Base-by-base conservation (phyloP, 2,329 filamentous ascomycete genomes). In the Aspergillus versicolor region DNA sequence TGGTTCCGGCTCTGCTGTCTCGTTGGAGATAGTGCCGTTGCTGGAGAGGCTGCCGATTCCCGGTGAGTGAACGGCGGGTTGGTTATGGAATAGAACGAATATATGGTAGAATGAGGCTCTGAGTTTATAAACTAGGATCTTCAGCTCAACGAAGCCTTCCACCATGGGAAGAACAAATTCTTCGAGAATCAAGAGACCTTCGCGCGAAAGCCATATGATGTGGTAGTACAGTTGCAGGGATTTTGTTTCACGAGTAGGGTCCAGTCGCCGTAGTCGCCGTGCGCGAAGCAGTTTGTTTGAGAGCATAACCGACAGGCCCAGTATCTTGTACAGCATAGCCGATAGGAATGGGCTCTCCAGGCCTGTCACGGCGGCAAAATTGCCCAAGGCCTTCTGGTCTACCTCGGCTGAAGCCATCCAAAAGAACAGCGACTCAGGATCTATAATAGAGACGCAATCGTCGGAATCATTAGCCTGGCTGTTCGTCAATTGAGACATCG, bases 101-200 rank as follows among this genome's bases (percentile, higher is more conserved):
- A 99, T 91, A 77, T 99, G 93, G 67, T 95, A 94, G 71, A 97
- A 96, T 19, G 91, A 96, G 15, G 94, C 94, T 59, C 91, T 88
- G 13, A 99, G 82, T 75, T 97, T 99, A 72, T 91, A 91, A 19
- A 90, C 88, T 61, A 99, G 82, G 44, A 97, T 92, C 69, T 92
- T 92, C 56, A 96, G 85, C 73, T 96, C 92, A 68, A 81, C 86
- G 75, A 87, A 91, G 67, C 85, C 88, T 64, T 82, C 87, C 55
- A 91, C 90, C 83, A 88, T 90, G 42, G 93, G 94, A 19, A 97
- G 79, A 46, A 99, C 87, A 71, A 93, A 94, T 49, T 84, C 79
- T 69, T 97, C 92, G 9, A 97, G 81, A 74, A 97, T 90, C 32
- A 91, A 84, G 2, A 97, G 79, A 1, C 94, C 94, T 76, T 99